Conservation (phyloP, 352 stramenopile species). For the Phytophthora aleatoria region DNA sequence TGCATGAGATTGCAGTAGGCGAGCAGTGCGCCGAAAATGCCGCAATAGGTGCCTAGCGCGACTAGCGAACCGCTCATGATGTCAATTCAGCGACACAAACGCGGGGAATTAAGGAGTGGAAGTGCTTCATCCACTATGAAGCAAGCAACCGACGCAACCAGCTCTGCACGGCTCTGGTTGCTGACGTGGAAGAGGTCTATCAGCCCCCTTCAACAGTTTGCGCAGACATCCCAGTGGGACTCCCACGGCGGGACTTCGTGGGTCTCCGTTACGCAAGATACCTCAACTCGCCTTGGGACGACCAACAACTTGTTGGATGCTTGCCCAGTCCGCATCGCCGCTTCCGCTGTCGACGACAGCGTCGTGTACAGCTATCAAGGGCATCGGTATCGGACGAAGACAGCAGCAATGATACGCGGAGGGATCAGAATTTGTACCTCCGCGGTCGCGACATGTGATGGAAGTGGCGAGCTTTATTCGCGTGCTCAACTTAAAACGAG, state of each 20-base stretch:
- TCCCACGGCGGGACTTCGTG: conserved; percentile 10
- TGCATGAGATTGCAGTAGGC: conserved; percentile 29
- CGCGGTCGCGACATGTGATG: background rate
- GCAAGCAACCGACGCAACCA: background rate
- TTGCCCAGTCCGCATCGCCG: background rate
- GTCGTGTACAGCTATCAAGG: no score
- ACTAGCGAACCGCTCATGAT: conserved; percentile 25
- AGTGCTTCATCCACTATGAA: conserved; percentile 1
- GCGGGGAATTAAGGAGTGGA: conserved; percentile 19
- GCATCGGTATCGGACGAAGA: background rate
- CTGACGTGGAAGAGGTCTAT: conserved; percentile 20
- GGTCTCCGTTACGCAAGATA: conserved; percentile 8
- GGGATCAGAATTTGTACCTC: background rate
- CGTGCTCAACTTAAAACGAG: background rate
- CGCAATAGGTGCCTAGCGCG: conserved; percentile 21
- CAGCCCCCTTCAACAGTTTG: conserved; percentile 7
- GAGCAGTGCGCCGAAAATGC: conserved; percentile 21
- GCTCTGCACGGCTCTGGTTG: conserved; percentile 14
- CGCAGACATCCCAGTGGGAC: background rate
- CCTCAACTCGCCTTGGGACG: background rate
- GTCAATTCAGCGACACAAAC: background rate
- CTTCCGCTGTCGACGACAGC: no score
- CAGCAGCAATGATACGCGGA: background rate
- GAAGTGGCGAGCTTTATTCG: no score
- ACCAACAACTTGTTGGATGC: no score